Conservation (phyloP, 2,329 filamentous ascomycete species). For the Penicillium crustosum region DNA sequence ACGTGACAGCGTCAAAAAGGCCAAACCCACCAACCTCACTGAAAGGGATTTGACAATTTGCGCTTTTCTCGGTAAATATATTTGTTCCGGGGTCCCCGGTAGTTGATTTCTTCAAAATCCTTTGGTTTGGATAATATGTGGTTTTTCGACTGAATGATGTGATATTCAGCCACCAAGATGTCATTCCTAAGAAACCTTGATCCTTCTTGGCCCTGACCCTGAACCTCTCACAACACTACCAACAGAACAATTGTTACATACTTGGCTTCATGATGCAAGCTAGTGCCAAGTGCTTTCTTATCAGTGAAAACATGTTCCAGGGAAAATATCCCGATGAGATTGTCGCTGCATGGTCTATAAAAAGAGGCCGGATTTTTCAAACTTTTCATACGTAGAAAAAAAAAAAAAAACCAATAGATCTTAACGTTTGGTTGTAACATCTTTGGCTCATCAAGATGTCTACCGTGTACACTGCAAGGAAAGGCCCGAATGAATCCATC, state of each 20-base stretch:
- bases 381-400: not conserved
- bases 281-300: not conserved
- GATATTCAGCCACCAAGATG: constrained; percentile 9
- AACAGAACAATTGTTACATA: not conserved
- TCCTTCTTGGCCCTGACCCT: not conserved
- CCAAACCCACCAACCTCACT: not conserved
- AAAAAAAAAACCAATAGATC: not conserved
- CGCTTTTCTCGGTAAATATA: not conserved
- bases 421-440: not conserved
- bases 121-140: not conserved
- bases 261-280: constrained; percentile 12
- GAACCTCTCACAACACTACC: not conserved
- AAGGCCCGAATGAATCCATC: not conserved
- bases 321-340: not conserved
- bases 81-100: no score
- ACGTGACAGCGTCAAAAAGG: no score
- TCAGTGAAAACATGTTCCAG: not conserved
- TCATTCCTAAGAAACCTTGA: not conserved
- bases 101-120: not conserved
- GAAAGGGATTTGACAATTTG: not conserved
- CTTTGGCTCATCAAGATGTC: not conserved
- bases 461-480: constrained; percentile 5
- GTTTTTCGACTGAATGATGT: constrained; percentile 1
- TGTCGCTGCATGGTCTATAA: not conserved
- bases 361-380: not conserved